These are phyloP conservation scores for Saccharum spontaneum DNA, from an alignment of 176 grass and related monocot species.

Conservation along the genomic window DNA sequence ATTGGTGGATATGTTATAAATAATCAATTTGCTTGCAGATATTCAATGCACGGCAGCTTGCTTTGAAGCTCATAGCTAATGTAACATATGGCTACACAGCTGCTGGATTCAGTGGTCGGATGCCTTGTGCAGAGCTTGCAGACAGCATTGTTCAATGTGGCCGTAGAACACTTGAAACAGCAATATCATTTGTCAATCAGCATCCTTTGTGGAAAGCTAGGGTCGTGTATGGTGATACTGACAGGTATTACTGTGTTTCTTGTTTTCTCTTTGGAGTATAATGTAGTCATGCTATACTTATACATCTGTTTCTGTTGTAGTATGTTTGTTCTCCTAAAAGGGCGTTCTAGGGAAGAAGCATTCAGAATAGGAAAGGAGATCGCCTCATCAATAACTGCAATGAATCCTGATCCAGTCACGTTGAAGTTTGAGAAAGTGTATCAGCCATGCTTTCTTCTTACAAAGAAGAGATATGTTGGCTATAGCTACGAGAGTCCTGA, in stretches of 20 bases:
- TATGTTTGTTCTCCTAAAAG: conserved; percentile 96
- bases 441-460: conserved; percentile 92
- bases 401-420: conserved; percentile 86
- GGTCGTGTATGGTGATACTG: conserved; percentile 98
- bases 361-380: conserved; percentile 95
- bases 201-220: conserved; percentile 84
- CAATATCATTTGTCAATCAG: conserved; percentile 84
- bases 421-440: conserved; percentile 97
- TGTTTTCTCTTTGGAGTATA: conserved; percentile 24
- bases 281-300: conserved; percentile 18
- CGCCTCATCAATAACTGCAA: conserved; percentile 67
- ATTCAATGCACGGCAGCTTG: conserved; percentile 96
- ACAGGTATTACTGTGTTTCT: conserved; percentile 64
- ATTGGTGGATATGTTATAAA: conserved; percentile 17
- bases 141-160: conserved; percentile 99
- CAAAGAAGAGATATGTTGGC: conserved; percentile 97
- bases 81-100: conserved; percentile 98
- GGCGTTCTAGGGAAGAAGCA: conserved; percentile 77
- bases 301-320: conserved; percentile 44
- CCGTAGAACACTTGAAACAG: conserved; percentile 90
- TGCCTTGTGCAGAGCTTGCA: conserved; percentile 97
- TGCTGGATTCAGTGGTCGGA: conserved; percentile 93
- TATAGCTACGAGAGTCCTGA: conserved; percentile 90
- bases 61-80: conserved; percentile 95
- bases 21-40: conserved; percentile 57